These are phyloP conservation scores for Irineochytrium annulatum DNA, from an alignment of 192 early-diverging fungal species.

Conservation along the genomic window DNA sequence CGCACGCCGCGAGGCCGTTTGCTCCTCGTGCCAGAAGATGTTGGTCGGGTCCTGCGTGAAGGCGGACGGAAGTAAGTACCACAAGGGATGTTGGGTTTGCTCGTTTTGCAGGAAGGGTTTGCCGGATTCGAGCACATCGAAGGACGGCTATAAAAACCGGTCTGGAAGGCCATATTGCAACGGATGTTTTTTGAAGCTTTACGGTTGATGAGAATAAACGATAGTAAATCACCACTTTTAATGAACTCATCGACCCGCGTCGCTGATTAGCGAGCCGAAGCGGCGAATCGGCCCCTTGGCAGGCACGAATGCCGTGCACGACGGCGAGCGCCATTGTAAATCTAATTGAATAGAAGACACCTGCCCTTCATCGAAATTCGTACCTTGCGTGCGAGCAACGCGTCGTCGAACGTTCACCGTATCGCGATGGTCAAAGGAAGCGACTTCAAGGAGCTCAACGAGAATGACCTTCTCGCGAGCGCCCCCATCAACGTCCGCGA, in stretches of 20 bases:
- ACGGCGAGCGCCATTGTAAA: too few relatives aligned
- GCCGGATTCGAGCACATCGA: not conserved
- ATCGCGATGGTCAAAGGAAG: not conserved
- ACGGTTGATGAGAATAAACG: constrained; percentile 6
- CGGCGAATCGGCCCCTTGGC: too few relatives aligned
- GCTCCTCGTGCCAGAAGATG: constrained; percentile 23
- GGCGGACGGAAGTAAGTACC: constrained; percentile 33
- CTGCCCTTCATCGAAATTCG: too few relatives aligned
- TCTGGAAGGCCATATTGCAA: constrained; percentile 26
- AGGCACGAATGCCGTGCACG: too few relatives aligned
- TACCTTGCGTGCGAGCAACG: too few relatives aligned
- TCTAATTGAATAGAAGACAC: too few relatives aligned
- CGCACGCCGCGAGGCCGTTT: constrained; percentile 19
- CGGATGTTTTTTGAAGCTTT: constrained; percentile 12
- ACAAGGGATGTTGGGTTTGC: constrained; percentile 31
- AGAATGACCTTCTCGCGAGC: not conserved
- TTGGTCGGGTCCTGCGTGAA: constrained; percentile 28
- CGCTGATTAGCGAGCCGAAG: too few relatives aligned
- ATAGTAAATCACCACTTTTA: too few relatives aligned
- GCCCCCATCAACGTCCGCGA: constrained; percentile 3
- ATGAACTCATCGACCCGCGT: too few relatives aligned
- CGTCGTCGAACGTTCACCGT: not conserved
- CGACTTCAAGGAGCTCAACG: not conserved
- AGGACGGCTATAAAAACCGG: constrained; percentile 5
- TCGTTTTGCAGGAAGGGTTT: constrained; percentile 30